Conservation (phyloP, 108 stramenopile species). For the Cyclotella cryptica region DNA sequence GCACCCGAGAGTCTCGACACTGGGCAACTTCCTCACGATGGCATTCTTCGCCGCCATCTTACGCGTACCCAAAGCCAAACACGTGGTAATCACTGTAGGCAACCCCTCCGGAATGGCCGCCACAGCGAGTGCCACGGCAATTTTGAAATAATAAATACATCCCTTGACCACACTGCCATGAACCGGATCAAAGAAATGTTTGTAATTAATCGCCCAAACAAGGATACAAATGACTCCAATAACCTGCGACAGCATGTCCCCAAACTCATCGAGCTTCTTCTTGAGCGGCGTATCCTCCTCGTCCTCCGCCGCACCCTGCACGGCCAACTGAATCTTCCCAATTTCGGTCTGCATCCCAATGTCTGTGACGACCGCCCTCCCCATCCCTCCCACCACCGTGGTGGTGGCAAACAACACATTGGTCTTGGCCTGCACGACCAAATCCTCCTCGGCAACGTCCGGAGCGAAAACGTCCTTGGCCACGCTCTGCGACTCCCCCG, state of each 20-base stretch:
- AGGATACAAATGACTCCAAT: conserved; percentile 82
- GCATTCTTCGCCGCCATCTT: conserved; percentile 69
- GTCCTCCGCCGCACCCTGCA: conserved; percentile 61
- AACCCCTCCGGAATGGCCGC: conserved; percentile 91
- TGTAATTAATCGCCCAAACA: conserved; percentile 75
- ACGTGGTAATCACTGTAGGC: conserved; percentile 86
- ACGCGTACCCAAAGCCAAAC: conserved; percentile 78
- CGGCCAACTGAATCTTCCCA: conserved; percentile 70
- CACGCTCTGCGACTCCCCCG: conserved; percentile 57
- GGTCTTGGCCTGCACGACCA: conserved; percentile 68
- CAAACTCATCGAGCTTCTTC: conserved; percentile 88
- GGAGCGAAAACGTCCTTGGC: conserved; percentile 32
- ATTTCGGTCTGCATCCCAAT: conserved; percentile 87
- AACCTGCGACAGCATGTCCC: conserved; percentile 69
- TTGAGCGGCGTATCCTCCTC: conserved; percentile 85
- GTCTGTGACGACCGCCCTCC: conserved; percentile 68
- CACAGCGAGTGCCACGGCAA: conserved; percentile 89
- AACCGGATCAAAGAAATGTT: conserved; percentile 72
- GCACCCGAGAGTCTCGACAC: conserved; percentile 91
- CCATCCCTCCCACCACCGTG: conserved; percentile 74
- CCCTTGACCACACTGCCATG: conserved; percentile 61
- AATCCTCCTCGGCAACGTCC: conserved; percentile 35
- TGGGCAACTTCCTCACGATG: conserved; percentile 66
- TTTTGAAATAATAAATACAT: conserved; percentile 80
- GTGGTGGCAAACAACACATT: conserved; percentile 87